These are phyloP conservation scores for Talaromyces atroroseus DNA, from an alignment of 2,329 filamentous ascomycete species.

Conservation along the genomic window DNA sequence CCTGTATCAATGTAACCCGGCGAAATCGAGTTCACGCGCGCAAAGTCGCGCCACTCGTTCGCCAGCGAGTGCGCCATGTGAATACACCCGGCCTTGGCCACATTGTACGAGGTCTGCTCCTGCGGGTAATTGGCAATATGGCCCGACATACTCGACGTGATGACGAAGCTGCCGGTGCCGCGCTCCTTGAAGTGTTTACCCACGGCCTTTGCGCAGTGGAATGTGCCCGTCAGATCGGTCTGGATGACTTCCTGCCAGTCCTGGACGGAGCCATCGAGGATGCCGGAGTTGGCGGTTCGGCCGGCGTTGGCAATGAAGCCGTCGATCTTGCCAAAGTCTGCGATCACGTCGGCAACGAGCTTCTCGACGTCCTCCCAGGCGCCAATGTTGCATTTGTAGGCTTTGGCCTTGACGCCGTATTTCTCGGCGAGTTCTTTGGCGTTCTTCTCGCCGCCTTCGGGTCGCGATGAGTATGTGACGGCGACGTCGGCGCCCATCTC, in stretches of 20 bases:
- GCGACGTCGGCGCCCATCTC: slow-evolving; percentile 61
- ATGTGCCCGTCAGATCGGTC: slow-evolving; percentile 79
- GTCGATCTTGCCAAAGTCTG: slow-evolving; percentile 66
- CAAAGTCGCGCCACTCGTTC: slow-evolving; percentile 66
- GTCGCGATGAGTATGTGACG: slow-evolving; percentile 61
- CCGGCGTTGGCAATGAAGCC: slow-evolving; percentile 66
- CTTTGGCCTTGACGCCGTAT: slow-evolving; percentile 61
- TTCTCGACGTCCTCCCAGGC: slow-evolving; percentile 52
- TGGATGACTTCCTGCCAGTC: slow-evolving; percentile 74
- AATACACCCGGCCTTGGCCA: slow-evolving; percentile 62
- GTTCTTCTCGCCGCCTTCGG: slow-evolving; percentile 60
- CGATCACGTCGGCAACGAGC: slow-evolving; percentile 55
- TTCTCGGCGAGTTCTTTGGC: slow-evolving; percentile 55
- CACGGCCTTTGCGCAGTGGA: slow-evolving; percentile 83
- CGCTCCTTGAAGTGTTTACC: slow-evolving; percentile 69
- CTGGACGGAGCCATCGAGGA: slow-evolving; percentile 64
- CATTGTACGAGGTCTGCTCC: slow-evolving; percentile 62
- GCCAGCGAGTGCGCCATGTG: slow-evolving; percentile 60
- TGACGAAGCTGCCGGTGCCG: slow-evolving; percentile 59
- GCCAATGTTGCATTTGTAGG: slow-evolving; percentile 61
- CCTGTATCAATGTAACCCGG: slow-evolving; percentile 66
- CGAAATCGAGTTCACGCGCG: slow-evolving; percentile 62
- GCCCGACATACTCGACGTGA: slow-evolving; percentile 59
- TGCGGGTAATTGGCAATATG: slow-evolving; percentile 55
- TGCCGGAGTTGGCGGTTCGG: slow-evolving; percentile 61